Conservation (phyloP, 2,329 filamentous ascomycete genomes). For the Chaetomiaceae sp. region DNA sequence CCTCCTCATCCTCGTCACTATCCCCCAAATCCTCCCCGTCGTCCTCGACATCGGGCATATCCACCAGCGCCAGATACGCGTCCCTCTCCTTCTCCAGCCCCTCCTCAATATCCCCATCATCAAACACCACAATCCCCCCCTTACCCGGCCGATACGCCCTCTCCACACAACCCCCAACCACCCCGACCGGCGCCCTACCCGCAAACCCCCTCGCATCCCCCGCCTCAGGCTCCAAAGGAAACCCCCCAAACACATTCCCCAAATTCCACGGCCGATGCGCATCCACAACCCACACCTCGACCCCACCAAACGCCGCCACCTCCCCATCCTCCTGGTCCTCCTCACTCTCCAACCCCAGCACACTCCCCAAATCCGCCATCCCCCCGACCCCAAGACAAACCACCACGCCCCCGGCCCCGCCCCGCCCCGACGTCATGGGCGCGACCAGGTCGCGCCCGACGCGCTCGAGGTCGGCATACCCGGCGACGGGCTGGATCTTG, state of each 20-base stretch:
- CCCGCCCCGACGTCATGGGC: slow-evolving; percentile 80
- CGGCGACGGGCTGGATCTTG: slow-evolving; percentile 91
- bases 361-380: slow-evolving; percentile 76
- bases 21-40: slow-evolving; percentile 59
- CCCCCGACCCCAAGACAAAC: slow-evolving; percentile 91
- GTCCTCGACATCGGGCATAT: slow-evolving; percentile 87
- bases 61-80: slow-evolving; percentile 77
- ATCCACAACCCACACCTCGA: slow-evolving; percentile 94
- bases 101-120: slow-evolving; percentile 91
- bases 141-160: slow-evolving; percentile 69
- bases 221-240: slow-evolving; percentile 49
- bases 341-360: slow-evolving; percentile 69
- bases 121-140: slow-evolving; percentile 89
- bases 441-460: slow-evolving; percentile 73
- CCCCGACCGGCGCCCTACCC: slow-evolving; percentile 56
- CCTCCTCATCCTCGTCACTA: slow-evolving; percentile 54
- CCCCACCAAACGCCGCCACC: slow-evolving; percentile 65
- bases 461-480: slow-evolving; percentile 82
- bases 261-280: slow-evolving; percentile 91
- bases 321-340: slow-evolving; percentile 63
- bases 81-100: slow-evolving; percentile 69
- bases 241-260: slow-evolving; percentile 83
- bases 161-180: slow-evolving; percentile 67
- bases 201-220: slow-evolving; percentile 44
- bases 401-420: slow-evolving; percentile 82